Conservation (phyloP, 2,329 filamentous ascomycete genomes). For the Myriangium duriaei region DNA sequence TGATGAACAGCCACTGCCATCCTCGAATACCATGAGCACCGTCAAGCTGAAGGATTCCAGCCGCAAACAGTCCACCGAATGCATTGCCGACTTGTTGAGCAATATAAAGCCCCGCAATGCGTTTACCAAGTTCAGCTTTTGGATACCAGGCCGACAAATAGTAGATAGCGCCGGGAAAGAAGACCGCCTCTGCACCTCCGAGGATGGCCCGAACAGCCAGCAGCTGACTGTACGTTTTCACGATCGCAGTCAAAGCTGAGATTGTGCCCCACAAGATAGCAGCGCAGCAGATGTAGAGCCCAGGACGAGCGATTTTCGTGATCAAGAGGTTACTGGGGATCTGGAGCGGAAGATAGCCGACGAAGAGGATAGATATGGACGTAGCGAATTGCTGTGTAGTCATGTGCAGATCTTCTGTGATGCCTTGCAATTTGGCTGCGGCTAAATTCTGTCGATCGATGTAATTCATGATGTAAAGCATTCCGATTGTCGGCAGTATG, state of each 20-base stretch:
- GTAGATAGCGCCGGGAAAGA: constrained; percentile 30
- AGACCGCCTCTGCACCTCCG: constrained; percentile 38
- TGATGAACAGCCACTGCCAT: constrained; percentile 31
- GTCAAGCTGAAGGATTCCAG: constrained; percentile 23
- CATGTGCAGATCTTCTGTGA: constrained; percentile 33
- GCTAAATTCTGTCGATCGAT: constrained; percentile 35
- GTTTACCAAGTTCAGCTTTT: constrained; percentile 20
- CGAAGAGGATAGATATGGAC: constrained; percentile 27
- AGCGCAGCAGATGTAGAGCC: constrained; percentile 31
- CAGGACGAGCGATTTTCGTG: constrained; percentile 30
- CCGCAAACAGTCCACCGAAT: constrained; percentile 28
- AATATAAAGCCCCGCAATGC: constrained; percentile 34
- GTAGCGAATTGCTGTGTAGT: constrained; percentile 29
- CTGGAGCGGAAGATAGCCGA: constrained; percentile 29
- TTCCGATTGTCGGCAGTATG: constrained; percentile 36
- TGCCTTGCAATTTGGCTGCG: constrained; percentile 26
- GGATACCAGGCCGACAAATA: constrained; percentile 32
- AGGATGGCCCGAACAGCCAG: constrained; percentile 47
- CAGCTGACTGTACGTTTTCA: constrained; percentile 17
- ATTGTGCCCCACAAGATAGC: constrained; percentile 30
- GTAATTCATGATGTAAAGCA: constrained; percentile 39
- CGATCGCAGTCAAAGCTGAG: constrained; percentile 15
- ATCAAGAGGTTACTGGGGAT: constrained; percentile 33
- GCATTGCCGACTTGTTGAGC: constrained; percentile 34
- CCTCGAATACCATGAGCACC: constrained; percentile 35